Evolutionary conservation across 2,329 filamentous ascomycete genomes (phyloP), one percentile per base, ranked within the genome.

Genomic region (Cephalotrichum gorgonifer): DNA sequence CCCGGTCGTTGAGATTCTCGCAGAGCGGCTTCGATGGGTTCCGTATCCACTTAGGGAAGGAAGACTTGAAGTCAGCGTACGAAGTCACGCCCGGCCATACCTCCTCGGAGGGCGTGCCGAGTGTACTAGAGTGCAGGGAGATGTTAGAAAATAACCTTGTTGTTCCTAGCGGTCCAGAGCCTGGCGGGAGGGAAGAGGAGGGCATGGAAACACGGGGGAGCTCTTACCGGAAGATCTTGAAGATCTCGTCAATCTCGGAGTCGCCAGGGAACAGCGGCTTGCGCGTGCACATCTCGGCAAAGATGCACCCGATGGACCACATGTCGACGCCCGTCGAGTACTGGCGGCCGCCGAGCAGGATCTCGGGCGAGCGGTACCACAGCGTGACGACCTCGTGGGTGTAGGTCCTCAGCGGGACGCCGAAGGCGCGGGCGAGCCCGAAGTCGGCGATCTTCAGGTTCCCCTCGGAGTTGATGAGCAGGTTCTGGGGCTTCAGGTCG

Each of bases 251-350:
- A 60, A 69, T 69, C 47, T 70, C 66, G 85, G 87, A 93, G 64
- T 95, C 89, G 51, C 89, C 89, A 12, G 89, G 88, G 73, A 95
- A 95, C 41, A 95, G 74, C 5, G 89, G 88, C 69, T 94, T 95
- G 60, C 88, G 81, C 2, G 89, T 95, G 68, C 88, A 94, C 90
- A 95, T 95, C 68, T 95, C 89, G 9, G 90, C 89, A 65, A 95
- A 95, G 66, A 95, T 95, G 66, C 88, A 93, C 53, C 89, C 89
- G 45, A 90, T 83, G 28, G 87, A 93, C 89, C 89, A 95, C 86
- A 95, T 95, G 62, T 95, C 89, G 39, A 95, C 88, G 50, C 89
- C 89, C 14, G 89, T 95, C 14, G 87, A 93, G 70, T 95, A 95
- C 65, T 95, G 88, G 47, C 89, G 83, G 50, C 89, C 88, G 62